Evolutionary conservation across 768 basidiomycete genomes (phyloP).

Genomic region (Mycena alexandri): DNA sequence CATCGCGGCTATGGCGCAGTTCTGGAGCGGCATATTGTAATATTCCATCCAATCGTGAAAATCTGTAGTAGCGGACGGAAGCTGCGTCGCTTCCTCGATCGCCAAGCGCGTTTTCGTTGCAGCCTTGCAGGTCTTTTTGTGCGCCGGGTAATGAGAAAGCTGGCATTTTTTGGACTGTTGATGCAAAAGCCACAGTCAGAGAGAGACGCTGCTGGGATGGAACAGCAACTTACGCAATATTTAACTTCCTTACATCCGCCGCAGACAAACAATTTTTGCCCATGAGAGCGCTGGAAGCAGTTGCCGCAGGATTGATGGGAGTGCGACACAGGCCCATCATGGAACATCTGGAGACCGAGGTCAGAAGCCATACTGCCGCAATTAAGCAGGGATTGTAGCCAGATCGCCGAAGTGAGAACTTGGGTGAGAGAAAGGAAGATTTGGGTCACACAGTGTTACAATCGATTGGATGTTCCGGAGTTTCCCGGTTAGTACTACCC

Average conservation of each 20-base stretch:
- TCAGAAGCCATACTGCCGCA: no score
- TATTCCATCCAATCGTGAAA: slow-evolving; percentile 4
- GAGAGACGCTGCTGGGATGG: not conserved
- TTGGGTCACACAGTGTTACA: no score
- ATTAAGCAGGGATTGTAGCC: no score
- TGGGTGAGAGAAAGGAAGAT: no score
- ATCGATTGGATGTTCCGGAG: no score
- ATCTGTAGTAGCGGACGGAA: not conserved
- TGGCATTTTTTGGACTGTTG: not conserved
- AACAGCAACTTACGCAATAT: not conserved
- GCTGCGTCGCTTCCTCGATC: not conserved
- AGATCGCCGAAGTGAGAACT: no score
- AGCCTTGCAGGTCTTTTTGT: not conserved
- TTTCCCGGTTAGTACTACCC: no score
- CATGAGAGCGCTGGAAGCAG: slow-evolving; percentile 18
- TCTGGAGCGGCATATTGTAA: slow-evolving; percentile 20
- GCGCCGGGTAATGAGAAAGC: not conserved
- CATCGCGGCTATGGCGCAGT: slow-evolving; percentile 17
- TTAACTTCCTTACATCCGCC: not conserved
- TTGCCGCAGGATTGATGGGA: slow-evolving; percentile 1
- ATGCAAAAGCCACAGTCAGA: not conserved
- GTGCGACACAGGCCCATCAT: slow-evolving; percentile 4
- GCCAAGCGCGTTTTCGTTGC: not conserved
- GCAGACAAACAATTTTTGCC: not conserved
- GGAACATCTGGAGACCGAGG: slow-evolving; percentile 18